phyloP scores from a whole-genome alignment of 1,139 yeast species.

The Citeromyces siamensis region DNA sequence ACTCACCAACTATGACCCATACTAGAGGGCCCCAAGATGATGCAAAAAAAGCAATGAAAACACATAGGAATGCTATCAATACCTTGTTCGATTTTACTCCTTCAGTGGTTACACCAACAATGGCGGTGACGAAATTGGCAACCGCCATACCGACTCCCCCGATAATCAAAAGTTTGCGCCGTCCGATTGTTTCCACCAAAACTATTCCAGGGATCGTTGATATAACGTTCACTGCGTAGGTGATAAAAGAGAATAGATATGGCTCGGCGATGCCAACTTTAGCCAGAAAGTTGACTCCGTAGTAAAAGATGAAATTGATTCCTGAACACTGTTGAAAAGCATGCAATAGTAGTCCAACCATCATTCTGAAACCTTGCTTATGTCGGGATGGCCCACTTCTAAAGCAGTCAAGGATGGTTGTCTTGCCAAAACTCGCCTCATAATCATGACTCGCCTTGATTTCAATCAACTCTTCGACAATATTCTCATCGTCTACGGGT shows the following conservation, averaged over 20 bases:
- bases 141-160: constrained; percentile 60
- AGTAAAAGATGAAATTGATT: constrained; percentile 67
- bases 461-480: constrained; percentile 66
- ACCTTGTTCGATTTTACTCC: constrained; percentile 39
- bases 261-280: constrained; percentile 47
- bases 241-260: constrained; percentile 54
- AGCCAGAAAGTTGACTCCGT: constrained; percentile 64
- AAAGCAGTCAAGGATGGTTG: constrained; percentile 49
- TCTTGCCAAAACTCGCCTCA: constrained; percentile 51
- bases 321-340: constrained; percentile 71
- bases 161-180: constrained; percentile 43
- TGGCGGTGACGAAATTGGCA: constrained; percentile 52
- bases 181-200: constrained; percentile 54
- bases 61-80: constrained; percentile 56
- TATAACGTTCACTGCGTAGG: constrained; percentile 60
- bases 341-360: constrained; percentile 59
- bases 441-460: constrained; percentile 70
- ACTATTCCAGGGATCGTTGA: constrained; percentile 64
- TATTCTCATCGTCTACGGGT: constrained; percentile 41
- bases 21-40: constrained; percentile 74
- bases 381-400: constrained; percentile 53
- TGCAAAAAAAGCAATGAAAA: constrained; percentile 63
- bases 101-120: constrained; percentile 43
- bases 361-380: constrained; percentile 49
- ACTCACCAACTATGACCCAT: constrained; percentile 71